These are phyloP conservation scores for Tricholoma sp. DNA, from an alignment of 768 basidiomycete genomes.

Conservation along the genomic window DNA sequence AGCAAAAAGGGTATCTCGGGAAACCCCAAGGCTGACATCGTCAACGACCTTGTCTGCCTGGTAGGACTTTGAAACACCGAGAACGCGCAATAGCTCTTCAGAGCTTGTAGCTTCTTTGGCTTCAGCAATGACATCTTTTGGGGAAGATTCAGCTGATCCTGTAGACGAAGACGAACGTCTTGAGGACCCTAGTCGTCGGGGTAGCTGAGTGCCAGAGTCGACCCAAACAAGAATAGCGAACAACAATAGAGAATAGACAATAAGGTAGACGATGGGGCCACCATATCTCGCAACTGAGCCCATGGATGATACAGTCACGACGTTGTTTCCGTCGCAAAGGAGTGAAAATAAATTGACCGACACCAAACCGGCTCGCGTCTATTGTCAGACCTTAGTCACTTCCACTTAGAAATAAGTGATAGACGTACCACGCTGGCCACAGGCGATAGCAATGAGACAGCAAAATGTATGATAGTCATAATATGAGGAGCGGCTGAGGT, in stretches of 20 bases:
- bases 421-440: constrained; percentile 61
- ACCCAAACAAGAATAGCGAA: constrained; percentile 64
- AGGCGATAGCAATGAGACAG: constrained; percentile 61
- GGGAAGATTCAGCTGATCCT: constrained; percentile 7
- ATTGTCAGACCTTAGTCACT: constrained; percentile 1
- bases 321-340: constrained; percentile 53
- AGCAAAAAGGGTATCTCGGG: constrained; percentile 59
- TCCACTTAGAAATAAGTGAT: background rate
- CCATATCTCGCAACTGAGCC: constrained; percentile 59
- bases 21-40: constrained; percentile 65
- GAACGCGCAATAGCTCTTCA: constrained; percentile 55
- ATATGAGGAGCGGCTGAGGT: constrained; percentile 46
- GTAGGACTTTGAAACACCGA: constrained; percentile 60
- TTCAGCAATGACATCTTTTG: constrained; percentile 52
- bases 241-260: constrained; percentile 53
- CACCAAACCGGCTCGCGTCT: constrained; percentile 69
- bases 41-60: constrained; percentile 57
- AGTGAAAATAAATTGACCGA: constrained; percentile 75
- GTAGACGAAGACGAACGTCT: constrained; percentile 4
- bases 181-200: constrained; percentile 29
- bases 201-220: constrained; percentile 60
- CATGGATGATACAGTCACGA: constrained; percentile 41
- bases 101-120: constrained; percentile 42
- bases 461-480: constrained; percentile 67
- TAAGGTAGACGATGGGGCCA: constrained; percentile 71